These are phyloP conservation scores for Dactylella cylindrospora DNA, from an alignment of 2,329 filamentous ascomycete species.

Conservation along the genomic window DNA sequence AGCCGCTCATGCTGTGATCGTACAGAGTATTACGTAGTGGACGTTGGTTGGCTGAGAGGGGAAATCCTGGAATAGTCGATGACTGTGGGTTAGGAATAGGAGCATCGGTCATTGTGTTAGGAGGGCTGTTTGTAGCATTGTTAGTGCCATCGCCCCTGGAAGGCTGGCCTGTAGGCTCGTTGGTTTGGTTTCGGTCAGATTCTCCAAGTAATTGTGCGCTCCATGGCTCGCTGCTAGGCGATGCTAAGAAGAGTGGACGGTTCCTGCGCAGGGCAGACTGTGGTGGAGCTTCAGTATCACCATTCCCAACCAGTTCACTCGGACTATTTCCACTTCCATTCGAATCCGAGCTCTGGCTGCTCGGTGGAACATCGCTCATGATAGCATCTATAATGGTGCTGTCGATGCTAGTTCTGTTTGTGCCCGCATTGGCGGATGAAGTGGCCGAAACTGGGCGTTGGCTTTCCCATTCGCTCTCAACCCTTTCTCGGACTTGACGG, in stretches of 20 bases:
- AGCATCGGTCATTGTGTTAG: constrained; percentile 12
- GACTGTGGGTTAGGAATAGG: constrained; percentile 6
- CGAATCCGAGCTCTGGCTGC: constrained; percentile 19
- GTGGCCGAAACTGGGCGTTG: constrained; percentile 30
- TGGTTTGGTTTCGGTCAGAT: constrained; percentile 18
- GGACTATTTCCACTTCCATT: constrained; percentile 10
- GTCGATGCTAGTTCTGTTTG: constrained; percentile 29
- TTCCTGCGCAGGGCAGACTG: constrained; percentile 16
- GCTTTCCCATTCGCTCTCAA: constrained; percentile 41
- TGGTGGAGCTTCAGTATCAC: constrained; percentile 1
- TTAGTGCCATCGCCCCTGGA: constrained; percentile 15
- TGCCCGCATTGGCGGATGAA: constrained; percentile 10
- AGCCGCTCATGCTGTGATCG: constrained; percentile 17
- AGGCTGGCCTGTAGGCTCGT: constrained; percentile 1
- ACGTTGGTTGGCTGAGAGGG: constrained; percentile 19
- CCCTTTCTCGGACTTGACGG: constrained; percentile 39
- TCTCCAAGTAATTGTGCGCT: constrained; percentile 17
- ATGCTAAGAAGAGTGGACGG: constrained; percentile 5
- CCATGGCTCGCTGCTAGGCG: constrained; percentile 31
- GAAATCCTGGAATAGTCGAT: constrained; percentile 1
- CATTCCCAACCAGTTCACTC: neutral
- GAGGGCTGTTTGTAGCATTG: neutral
- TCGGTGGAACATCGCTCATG: constrained; percentile 37
- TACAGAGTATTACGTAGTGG: constrained; percentile 12
- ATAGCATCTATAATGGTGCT: constrained; percentile 33